Percentiles rank a stretch among this genome's conserved stretches.
These are phyloP conservation scores for Funneliformis caledonium DNA, from an alignment of 371 early-diverging fungal species.

Conservation along the genomic window DNA sequence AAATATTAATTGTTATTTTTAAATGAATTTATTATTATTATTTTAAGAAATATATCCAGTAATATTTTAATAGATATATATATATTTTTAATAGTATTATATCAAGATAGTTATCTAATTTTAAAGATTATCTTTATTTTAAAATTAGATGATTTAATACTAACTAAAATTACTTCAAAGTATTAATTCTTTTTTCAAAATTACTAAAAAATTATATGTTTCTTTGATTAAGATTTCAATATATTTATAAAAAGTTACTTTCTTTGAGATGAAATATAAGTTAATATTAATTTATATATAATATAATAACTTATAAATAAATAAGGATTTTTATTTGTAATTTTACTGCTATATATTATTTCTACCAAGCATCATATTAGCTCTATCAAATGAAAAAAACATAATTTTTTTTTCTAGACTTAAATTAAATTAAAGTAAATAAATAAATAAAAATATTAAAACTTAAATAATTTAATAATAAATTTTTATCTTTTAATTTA, in stretches of 20 bases:
- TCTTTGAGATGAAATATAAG: no score
- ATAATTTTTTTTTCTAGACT: neutral
- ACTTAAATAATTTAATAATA: no score
- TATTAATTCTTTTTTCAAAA: neutral
- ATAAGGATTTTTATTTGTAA: neutral
- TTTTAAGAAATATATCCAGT: neutral
- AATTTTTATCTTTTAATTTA: neutral
- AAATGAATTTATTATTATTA: neutral
- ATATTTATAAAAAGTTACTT: no score
- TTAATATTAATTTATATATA: neutral
- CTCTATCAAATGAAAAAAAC: neutral
- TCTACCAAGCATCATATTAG: neutral
- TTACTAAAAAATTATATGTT: neutral
- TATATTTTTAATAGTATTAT: neutral
- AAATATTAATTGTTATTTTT: neutral
- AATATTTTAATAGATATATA: neutral
- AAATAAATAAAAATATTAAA: no score
- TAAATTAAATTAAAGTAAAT: no score
- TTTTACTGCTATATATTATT: neutral
- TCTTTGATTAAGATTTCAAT: no score
- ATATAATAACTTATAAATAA: neutral
- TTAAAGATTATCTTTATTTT: neutral
- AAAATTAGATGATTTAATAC: neutral
- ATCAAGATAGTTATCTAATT: neutral
- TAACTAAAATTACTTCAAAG: neutral